Evolutionary conservation across 371 early-diverging fungal species (phyloP).

Genomic region (Nematocida sp.): DNA sequence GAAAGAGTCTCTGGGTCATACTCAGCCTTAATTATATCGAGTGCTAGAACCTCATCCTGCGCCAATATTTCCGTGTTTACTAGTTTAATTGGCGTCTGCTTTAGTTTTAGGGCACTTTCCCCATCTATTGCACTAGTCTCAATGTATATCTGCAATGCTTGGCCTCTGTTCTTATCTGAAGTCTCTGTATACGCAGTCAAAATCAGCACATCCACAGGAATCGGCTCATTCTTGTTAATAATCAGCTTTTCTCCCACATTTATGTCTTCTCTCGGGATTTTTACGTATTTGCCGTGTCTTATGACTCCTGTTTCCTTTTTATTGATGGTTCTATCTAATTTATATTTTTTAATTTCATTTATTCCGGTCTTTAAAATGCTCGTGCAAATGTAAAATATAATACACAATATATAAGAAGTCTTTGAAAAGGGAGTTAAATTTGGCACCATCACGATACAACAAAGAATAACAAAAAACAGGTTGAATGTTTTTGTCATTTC

Average conservation of each 20-base stretch:
- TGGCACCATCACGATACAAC: slow-evolving; percentile 83
- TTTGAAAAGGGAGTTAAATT: slow-evolving; percentile 72
- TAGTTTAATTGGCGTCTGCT: not conserved
- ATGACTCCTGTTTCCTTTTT: not conserved
- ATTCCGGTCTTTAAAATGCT: slow-evolving; percentile 85
- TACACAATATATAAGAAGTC: slow-evolving; percentile 72
- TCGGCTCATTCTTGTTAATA: slow-evolving; percentile 71
- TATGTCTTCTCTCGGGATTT: slow-evolving; percentile 67
- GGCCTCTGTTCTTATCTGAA: slow-evolving; percentile 50
- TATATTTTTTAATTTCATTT: slow-evolving; percentile 84
- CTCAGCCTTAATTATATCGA: slow-evolving; percentile 8
- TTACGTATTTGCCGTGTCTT: slow-evolving; percentile 6
- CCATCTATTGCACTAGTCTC: slow-evolving; percentile 93
- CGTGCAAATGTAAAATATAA: slow-evolving; percentile 76
- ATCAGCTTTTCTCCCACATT: slow-evolving; percentile 72
- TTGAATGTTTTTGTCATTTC: slow-evolving; percentile 86
- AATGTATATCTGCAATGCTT: slow-evolving; percentile 73
- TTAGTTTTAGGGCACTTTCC: slow-evolving; percentile 82
- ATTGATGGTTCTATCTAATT: slow-evolving; percentile 73
- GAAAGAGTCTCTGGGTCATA: slow-evolving; percentile 6
- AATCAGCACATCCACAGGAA: slow-evolving; percentile 73
- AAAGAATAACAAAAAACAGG: slow-evolving; percentile 80
- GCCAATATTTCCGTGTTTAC: slow-evolving; percentile 29
- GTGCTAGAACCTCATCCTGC: slow-evolving; percentile 32
- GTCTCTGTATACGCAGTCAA: slow-evolving; percentile 65